Conservation (phyloP, 495 filamentous ascomycete species). For the Clavariopsis aquatica region DNA sequence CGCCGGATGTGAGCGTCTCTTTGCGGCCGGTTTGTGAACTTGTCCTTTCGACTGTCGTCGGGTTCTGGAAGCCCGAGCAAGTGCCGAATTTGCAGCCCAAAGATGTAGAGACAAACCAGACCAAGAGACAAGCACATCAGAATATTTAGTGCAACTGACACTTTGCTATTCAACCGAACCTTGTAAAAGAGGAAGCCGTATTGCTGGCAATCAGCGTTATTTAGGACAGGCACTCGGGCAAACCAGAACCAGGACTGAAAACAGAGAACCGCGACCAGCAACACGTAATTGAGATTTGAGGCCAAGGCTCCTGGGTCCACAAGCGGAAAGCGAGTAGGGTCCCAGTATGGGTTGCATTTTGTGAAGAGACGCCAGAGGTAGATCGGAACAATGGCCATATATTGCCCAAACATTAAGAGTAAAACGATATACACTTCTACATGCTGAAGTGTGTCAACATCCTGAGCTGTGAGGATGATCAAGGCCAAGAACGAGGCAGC, state of each 20-base stretch:
- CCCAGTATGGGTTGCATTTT: conserved; percentile 38
- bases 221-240: conserved; percentile 12
- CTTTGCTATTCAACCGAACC: conserved; percentile 27
- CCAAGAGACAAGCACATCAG: conserved; percentile 28
- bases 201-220: conserved; percentile 20
- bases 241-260: conserved; percentile 51
- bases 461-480: conserved; percentile 21
- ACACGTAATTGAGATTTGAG: conserved; percentile 31
- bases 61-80: conserved; percentile 7
- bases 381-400: conserved; percentile 42
- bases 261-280: conserved; percentile 38
- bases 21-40: conserved; percentile 7
- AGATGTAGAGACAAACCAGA: conserved; percentile 14
- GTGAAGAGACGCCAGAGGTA: conserved; percentile 44
- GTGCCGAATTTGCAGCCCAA: conserved; percentile 14
- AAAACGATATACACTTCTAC: conserved; percentile 44
- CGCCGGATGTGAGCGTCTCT: conserved; percentile 12
- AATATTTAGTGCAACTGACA: conserved; percentile 15
- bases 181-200: conserved; percentile 33
- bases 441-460: conserved; percentile 22
- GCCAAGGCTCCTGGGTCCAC: conserved; percentile 11
- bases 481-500: conserved; percentile 36
- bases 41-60: not conserved
- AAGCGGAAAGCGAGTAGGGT: conserved; percentile 34
- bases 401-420: conserved; percentile 44